Conservation (phyloP, 805 yeast genomes). For the Nakazawaea anatomiae region DNA sequence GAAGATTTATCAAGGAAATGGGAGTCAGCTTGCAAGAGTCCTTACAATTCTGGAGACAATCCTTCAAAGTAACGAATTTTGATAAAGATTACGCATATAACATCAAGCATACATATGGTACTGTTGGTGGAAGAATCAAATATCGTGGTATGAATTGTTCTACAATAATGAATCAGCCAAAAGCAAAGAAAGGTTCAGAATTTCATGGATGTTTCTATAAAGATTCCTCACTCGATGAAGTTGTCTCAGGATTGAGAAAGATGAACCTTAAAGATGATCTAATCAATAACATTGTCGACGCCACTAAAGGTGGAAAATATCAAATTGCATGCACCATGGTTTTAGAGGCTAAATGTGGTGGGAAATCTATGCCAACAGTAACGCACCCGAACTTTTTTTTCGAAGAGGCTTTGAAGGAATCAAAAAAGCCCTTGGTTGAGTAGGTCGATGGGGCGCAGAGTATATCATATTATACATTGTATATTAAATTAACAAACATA, state of each 20-base stretch:
- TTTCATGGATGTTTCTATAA: conserved; percentile 93
- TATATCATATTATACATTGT: neutral
- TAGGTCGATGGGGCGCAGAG: neutral
- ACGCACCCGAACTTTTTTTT: conserved; percentile 11
- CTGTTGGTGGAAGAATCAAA: conserved; percentile 84
- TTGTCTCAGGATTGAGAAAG: conserved; percentile 47
- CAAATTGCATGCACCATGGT: conserved; percentile 88
- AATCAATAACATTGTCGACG: conserved; percentile 57
- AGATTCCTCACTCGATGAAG: conserved; percentile 60
- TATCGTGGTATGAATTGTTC: conserved; percentile 85
- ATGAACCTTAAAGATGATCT: conserved; percentile 62
- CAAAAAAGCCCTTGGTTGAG: neutral
- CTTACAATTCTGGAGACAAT: conserved; percentile 71
- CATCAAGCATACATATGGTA: conserved; percentile 83
- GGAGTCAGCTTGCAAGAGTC: conserved; percentile 89
- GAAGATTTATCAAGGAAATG: conserved; percentile 80
- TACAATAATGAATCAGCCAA: conserved; percentile 65
- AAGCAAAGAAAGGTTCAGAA: conserved; percentile 59
- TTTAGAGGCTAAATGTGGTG: conserved; percentile 43
- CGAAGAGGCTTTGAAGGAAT: conserved; percentile 10
- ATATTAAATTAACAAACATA: too few species aligned
- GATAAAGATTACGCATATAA: conserved; percentile 86
- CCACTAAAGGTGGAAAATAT: conserved; percentile 63
- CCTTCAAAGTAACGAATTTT: conserved; percentile 73
- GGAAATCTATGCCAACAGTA: conserved; percentile 10